phyloP scores from a whole-genome alignment of 768 basidiomycete species.

The Neoboletus subvelutipes region DNA sequence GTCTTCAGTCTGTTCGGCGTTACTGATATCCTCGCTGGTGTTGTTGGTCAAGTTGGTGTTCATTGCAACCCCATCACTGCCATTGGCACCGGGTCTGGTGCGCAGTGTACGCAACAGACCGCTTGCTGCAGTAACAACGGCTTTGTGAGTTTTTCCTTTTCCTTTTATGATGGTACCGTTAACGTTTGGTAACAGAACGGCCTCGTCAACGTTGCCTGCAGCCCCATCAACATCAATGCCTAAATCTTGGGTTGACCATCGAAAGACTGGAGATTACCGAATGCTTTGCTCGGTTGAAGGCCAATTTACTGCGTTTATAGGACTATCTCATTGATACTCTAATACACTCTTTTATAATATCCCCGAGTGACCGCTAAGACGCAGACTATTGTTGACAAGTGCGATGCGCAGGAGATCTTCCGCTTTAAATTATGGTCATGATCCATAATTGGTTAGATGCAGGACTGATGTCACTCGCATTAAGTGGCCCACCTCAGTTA shows the following conservation, averaged over 20 bases:
- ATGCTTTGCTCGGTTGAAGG: background rate
- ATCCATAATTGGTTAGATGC: background rate
- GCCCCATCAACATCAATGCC: conserved; percentile 3
- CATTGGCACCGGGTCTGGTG: background rate
- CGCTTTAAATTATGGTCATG: background rate
- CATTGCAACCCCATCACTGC: conserved; percentile 1
- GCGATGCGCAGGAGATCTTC: background rate
- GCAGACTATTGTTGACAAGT: background rate
- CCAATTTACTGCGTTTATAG: background rate
- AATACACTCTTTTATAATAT: background rate
- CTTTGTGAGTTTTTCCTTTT: background rate
- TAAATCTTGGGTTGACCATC: background rate
- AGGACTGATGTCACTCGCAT: background rate
- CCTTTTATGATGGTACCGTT: background rate
- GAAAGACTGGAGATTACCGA: background rate
- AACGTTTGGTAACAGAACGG: background rate
- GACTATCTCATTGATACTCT: background rate
- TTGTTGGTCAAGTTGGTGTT: conserved; percentile 1
- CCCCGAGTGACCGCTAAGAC: background rate
- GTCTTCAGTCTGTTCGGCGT: background rate
- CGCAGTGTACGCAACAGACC: background rate
- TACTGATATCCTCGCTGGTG: background rate
- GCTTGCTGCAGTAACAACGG: conserved; percentile 11
- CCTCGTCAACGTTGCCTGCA: conserved; percentile 6
- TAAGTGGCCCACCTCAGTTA: too few species aligned